Percentiles rank a stretch among this genome's conserved stretches.
phyloP scores from a whole-genome alignment of 257 asterid species.

The Dorcoceras hygrometricum region DNA sequence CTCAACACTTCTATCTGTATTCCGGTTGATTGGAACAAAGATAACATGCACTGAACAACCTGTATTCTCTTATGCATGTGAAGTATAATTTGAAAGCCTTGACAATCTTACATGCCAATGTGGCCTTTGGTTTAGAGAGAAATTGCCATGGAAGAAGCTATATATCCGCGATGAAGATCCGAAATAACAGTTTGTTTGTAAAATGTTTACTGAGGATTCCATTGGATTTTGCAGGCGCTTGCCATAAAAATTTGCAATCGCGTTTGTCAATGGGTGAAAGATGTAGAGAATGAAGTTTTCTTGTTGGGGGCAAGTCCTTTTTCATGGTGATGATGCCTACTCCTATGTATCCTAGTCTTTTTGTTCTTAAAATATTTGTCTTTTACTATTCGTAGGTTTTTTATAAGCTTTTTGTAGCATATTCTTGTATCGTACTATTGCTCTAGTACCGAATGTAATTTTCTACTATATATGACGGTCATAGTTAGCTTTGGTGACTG shows the following conservation, averaged over 20 bases:
- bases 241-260: slow-evolving; percentile 93
- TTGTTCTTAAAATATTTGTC: background rate
- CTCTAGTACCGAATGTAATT: background rate
- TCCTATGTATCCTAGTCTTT: slow-evolving; percentile 32
- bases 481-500: background rate
- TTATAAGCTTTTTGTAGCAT: background rate
- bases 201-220: slow-evolving; percentile 18
- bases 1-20: background rate
- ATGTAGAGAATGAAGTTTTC: slow-evolving; percentile 84
- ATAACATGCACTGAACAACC: background rate
- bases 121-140: background rate
- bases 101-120: background rate
- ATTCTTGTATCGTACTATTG: background rate
- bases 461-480: background rate
- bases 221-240: slow-evolving; percentile 62
- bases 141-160: background rate
- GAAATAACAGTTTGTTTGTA: background rate
- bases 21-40: slow-evolving; percentile 2
- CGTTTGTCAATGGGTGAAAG: slow-evolving; percentile 94
- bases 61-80: background rate
- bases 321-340: slow-evolving; percentile 62
- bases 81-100: background rate
- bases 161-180: background rate
- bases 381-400: background rate
- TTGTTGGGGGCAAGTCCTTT: slow-evolving; percentile 87